phyloP scores from a whole-genome alignment of 2,329 filamentous ascomycete genomes.

The Alternaria arbusti region DNA sequence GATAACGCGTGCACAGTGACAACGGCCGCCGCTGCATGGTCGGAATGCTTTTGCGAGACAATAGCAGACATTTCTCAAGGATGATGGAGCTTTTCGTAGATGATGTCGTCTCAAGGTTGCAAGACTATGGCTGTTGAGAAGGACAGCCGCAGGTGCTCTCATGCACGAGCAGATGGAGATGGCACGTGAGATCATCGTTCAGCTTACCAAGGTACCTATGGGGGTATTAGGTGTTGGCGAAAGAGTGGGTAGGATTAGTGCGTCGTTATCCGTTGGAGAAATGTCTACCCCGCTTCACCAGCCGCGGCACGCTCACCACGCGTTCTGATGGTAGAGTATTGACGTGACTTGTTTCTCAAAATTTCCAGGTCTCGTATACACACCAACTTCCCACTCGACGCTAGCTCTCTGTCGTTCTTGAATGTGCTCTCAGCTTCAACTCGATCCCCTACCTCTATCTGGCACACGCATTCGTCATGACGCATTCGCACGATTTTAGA shows the following conservation, averaged over 20 bases:
- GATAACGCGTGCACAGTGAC: constrained; percentile 50
- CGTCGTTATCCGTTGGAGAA: constrained; percentile 9
- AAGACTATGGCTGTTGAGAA: not conserved
- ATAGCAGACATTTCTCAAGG: not conserved
- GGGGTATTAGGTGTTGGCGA: not conserved
- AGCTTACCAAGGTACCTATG: not conserved
- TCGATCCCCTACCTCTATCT: not conserved
- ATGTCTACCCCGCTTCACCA: constrained; percentile 12
- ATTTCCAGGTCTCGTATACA: not conserved
- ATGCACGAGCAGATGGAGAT: not conserved
- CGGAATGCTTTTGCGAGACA: not conserved
- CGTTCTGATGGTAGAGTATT: not conserved
- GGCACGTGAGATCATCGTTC: not conserved
- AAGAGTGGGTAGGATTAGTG: not conserved
- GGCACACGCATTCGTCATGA: constrained; percentile 22
- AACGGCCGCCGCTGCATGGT: constrained; percentile 19
- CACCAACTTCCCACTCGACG: not conserved
- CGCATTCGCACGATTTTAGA: constrained; percentile 25
- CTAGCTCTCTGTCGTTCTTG: not conserved
- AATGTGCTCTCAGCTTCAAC: not conserved
- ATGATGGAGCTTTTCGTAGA: not conserved
- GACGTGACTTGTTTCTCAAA: not conserved
- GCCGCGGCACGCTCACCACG: constrained; percentile 1
- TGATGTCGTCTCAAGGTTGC: not conserved
- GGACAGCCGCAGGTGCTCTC: not conserved